Evolutionary conservation across 2,329 filamentous ascomycete genomes (phyloP).

Genomic region (Ceratocystis albifundus): DNA sequence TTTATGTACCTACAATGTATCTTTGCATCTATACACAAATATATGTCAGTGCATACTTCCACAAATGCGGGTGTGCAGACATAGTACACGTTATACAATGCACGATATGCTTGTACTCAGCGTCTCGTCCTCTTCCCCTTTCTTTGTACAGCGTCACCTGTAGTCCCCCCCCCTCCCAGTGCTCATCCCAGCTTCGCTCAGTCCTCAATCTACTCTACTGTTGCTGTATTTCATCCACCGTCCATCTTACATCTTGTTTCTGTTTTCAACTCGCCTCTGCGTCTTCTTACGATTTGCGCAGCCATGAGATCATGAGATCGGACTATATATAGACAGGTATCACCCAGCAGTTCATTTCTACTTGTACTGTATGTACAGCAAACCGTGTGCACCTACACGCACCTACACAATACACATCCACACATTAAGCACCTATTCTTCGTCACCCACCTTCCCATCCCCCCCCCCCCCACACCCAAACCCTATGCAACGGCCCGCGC

Average conservation of each 20-base stretch:
- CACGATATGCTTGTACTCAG: not conserved
- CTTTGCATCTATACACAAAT: no score
- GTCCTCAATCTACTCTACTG: no score
- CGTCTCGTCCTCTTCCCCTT: not conserved
- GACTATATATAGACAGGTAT: no score
- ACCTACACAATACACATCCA: no score
- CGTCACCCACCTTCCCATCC: not conserved
- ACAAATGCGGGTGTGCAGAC: no score
- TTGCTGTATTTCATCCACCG: not conserved
- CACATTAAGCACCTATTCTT: not conserved
- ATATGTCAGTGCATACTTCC: no score
- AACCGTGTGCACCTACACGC: not conserved
- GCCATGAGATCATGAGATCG: not conserved
- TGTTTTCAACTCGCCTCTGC: not conserved
- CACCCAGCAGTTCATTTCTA: no score
- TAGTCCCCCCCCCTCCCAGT: not conserved
- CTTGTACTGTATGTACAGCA: not conserved
- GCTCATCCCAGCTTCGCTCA: no score
- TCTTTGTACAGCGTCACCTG: not conserved
- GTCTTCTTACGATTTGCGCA: not conserved
- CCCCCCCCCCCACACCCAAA: not conserved
- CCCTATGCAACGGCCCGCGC: not conserved
- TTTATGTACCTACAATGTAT: not conserved
- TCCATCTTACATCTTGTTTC: no score
- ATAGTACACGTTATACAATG: not conserved